Base-by-base conservation (phyloP, 495 filamentous ascomycete species). In the Talaromyces proteolyticus region DNA sequence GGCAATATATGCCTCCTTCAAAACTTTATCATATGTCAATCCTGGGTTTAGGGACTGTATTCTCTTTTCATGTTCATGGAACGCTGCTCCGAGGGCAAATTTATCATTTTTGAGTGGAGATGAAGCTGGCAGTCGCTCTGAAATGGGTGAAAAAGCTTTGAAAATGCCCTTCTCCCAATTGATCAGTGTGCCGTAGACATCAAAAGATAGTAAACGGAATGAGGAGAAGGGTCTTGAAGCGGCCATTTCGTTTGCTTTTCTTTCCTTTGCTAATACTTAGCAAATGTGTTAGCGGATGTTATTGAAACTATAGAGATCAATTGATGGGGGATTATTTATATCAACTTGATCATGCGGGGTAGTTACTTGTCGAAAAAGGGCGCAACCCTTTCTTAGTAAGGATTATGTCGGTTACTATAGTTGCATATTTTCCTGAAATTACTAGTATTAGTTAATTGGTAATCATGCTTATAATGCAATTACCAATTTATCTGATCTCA, bases 101-200 rank as follows among this genome's bases (percentile, higher is more conserved):
- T 62, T 52, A 0, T 60, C 57, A 25, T 70, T 64, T 46, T 69
- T 56, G 46, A 68, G 69, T 0, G 75, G 62, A 61, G 76, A 68
- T 4, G 65, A 51, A 23, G 68, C 37, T 0, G 69, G 68, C 8
- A 73, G 64, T 16, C 16, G 22, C 5, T 34, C 45, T 20, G 12
- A 58, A n/a, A 76, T 59, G 1, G 79, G 76, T 23, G 60, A 51
- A 6, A 77, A 54, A 4, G 66, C 64, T 2, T 51, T 23, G 24
- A 72, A 55, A 20, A 76, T 69, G 25, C 72, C 72, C 5, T 43
- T 49, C 62, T 90, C 79, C 85, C 85, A 88, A 72, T 91, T 86
- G 44, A 92, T 81, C 20, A 91, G 76, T 0, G 89, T 94, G 62
- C 88, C 86, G 63, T 88, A 92, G 72, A 87, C 80, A 63, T 94